Base-by-base conservation (phyloP, 2,329 filamentous ascomycete genomes). In the Colletotrichum plurivorum region DNA sequence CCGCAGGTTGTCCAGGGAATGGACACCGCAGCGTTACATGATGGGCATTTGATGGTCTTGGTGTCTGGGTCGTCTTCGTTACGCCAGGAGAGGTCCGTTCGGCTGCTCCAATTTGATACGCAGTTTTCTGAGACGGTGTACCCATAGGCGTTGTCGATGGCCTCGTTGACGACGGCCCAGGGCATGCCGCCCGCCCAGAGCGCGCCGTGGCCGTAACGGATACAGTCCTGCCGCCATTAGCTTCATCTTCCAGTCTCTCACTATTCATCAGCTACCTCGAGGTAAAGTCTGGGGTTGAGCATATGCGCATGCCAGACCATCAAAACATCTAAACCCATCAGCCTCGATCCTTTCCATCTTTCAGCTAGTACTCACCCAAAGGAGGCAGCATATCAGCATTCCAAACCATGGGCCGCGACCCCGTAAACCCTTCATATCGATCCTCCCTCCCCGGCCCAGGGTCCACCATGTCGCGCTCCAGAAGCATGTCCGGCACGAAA, bases 261-360 rank as follows among this genome's bases (percentile, higher is more conserved):
- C 5, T 4, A 52, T 27, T 13, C 25, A 2, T 27, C 1, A 52
- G 5, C 1, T 16, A 62, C 69, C 73, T 93, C 90, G 8, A 92
- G 84, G 74, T 90, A 93, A 27, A 80, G 81, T 59, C 89, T 82
- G 0, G 92, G 92, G 69, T 93, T 93, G 2, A 94, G 84, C 84
- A 92, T 88, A 71, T 92, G 91, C 0, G 90, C 80, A 77, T 94
- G 92, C 89, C 90, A 93, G 0, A 93, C 89, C 89, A 94, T 90
- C 13, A 94, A 76, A 0, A 93, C 86, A 77, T 94, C 92, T 84
- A 76, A 22, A 13, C 5, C 1, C 15, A 25, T 58, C 25, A 48
- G 55, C 22, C 1, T n/a, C 45, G 15, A 31, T 31, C 2, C 27
- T 48, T 16, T 5, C 12, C 7, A 43, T 43, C 39, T 16, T 5